Conservation (phyloP, 225 moss, liverwort and hornwort genomes). For the Sphagnum tenellum region DNA sequence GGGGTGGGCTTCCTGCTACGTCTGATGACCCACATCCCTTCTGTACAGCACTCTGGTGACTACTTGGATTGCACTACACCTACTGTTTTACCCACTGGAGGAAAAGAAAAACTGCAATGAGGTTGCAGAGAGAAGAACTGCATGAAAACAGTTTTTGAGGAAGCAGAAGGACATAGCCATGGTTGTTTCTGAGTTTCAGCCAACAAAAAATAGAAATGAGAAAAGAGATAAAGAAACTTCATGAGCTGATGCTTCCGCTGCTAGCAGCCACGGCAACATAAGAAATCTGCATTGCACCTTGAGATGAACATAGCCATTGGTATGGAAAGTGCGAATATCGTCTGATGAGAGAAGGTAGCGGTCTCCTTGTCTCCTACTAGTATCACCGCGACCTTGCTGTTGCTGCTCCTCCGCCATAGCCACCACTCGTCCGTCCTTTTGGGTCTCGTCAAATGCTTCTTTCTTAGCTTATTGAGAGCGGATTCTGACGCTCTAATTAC, state of each 20-base stretch:
- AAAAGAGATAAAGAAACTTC: background rate
- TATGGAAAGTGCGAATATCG: conserved; percentile 39
- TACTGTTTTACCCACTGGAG: too few relatives aligned
- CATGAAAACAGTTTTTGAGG: background rate
- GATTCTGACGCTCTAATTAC: too few relatives aligned
- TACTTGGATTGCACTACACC: too few relatives aligned
- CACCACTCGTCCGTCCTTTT: background rate
- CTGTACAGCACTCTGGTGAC: too few relatives aligned
- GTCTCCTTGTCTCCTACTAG: conserved; percentile 55
- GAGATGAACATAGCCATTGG: conserved; percentile 70
- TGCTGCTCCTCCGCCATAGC: conserved; percentile 33
- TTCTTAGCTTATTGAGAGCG: too few relatives aligned
- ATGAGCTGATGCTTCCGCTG: background rate
- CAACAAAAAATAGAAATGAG: background rate
- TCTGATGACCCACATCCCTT: too few relatives aligned
- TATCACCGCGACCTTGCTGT: too few relatives aligned
- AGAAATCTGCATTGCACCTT: conserved; percentile 27
- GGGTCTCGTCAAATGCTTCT: too few relatives aligned
- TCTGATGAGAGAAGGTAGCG: conserved; percentile 37
- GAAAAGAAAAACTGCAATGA: too few relatives aligned
- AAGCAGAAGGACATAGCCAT: background rate
- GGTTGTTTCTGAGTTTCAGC: background rate
- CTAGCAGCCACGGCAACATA: background rate
- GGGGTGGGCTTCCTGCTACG: too few relatives aligned
- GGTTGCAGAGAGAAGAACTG: too few relatives aligned